A percentile compares a stretch with the other conserved stretches of the same genome.
phyloP scores from a whole-genome alignment of 2,329 filamentous ascomycete species.

The Pestalotiopsis fici region DNA sequence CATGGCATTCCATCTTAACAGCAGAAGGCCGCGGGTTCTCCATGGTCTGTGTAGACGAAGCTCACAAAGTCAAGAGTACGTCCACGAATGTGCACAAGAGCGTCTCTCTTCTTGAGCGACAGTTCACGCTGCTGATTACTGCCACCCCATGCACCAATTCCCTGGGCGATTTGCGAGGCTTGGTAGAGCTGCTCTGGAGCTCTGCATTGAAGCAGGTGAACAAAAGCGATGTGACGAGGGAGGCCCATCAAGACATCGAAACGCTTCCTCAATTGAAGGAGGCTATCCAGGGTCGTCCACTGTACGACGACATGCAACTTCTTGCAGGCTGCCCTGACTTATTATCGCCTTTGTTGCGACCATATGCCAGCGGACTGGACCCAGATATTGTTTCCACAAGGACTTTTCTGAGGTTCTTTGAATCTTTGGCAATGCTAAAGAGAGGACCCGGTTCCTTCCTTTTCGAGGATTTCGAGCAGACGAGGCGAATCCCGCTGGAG shows the following conservation, averaged over 20 bases:
- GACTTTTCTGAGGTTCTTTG: conserved; percentile 23
- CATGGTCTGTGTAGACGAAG: conserved; percentile 28
- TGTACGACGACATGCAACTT: background rate
- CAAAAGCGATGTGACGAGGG: background rate
- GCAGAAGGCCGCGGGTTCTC: conserved; percentile 20
- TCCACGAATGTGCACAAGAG: conserved; percentile 23
- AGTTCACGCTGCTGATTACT: conserved; percentile 28
- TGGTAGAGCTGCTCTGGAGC: conserved; percentile 23
- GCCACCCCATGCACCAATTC: conserved; percentile 28
- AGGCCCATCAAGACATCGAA: background rate
- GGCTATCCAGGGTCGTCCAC: background rate
- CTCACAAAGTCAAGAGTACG: conserved; percentile 26
- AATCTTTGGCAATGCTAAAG: conserved; percentile 26
- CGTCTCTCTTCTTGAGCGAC: conserved; percentile 20
- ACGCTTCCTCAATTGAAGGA: background rate
- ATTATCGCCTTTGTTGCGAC: background rate
- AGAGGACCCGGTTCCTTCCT: conserved; percentile 25
- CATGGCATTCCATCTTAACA: conserved; percentile 20
- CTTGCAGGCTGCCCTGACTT: background rate
- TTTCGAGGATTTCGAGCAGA: conserved; percentile 18
- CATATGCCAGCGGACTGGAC: background rate
- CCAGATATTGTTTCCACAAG: conserved; percentile 21
- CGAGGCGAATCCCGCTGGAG: conserved; percentile 18
- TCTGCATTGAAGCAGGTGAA: conserved; percentile 5
- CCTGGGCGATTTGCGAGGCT: conserved; percentile 23